A percentile compares a stretch with the other conserved stretches of the same genome.
Conservation (phyloP, 441 rosid species). For the Brassica hybrid region DNA sequence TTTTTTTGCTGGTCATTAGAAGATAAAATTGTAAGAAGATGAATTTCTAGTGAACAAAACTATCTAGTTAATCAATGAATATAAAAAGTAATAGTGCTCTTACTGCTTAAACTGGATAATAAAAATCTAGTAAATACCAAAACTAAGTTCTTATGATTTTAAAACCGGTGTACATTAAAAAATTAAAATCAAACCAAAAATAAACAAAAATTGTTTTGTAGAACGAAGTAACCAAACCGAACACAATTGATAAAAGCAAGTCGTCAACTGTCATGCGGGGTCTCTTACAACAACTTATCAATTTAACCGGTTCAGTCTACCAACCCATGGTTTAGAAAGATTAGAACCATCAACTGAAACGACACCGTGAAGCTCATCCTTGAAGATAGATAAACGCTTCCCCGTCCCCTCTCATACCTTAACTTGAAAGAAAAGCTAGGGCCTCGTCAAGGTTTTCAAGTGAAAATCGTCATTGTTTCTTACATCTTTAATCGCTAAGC, state of each 20-base stretch:
- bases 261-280: background rate
- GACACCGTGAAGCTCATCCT: too few species aligned
- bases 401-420: too few species aligned
- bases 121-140: background rate
- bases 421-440: too few species aligned
- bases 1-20: background rate
- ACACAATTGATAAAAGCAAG: background rate
- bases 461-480: too few species aligned
- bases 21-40: background rate
- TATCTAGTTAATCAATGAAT: background rate
- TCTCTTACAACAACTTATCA: background rate
- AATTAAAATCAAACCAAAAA: background rate
- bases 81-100: background rate
- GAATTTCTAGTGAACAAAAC: background rate
- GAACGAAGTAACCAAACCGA: background rate
- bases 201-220: background rate
- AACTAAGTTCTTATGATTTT: background rate
- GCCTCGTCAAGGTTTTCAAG: too few species aligned
- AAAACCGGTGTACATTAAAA: too few species aligned
- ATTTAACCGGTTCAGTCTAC: slow-evolving; percentile 6
- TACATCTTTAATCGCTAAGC: too few species aligned
- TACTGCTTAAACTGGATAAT: background rate
- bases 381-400: too few species aligned
- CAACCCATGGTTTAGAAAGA: slow-evolving; percentile 7
- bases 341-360: background rate